phyloP scores from a whole-genome alignment of 2,329 filamentous ascomycete species.

The Arachnomyces sp. region DNA sequence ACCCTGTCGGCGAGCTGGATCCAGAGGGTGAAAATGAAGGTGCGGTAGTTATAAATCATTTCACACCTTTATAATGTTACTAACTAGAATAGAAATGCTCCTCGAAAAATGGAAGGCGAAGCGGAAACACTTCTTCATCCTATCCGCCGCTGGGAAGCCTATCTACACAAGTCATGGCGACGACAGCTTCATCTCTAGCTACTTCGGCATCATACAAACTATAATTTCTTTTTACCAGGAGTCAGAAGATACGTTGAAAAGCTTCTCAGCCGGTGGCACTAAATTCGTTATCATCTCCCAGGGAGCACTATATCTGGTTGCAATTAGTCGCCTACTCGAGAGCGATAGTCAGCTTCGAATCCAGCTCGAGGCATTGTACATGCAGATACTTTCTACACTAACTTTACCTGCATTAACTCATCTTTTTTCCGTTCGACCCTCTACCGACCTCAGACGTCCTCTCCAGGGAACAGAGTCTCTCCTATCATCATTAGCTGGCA shows the following conservation, averaged over 20 bases:
- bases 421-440: slow-evolving; percentile 82
- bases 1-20: slow-evolving; percentile 54
- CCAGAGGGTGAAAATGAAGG: slow-evolving; percentile 50
- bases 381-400: slow-evolving; percentile 93
- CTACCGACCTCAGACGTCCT: slow-evolving; percentile 84
- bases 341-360: slow-evolving; percentile 78
- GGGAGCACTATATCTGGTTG: slow-evolving; percentile 84
- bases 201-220: slow-evolving; percentile 91
- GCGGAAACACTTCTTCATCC: slow-evolving; percentile 91
- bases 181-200: slow-evolving; percentile 78
- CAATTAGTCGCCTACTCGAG: slow-evolving; percentile 85
- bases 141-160: slow-evolving; percentile 92
- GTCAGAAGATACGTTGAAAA: slow-evolving; percentile 64
- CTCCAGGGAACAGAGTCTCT: slow-evolving; percentile 86
- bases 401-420: slow-evolving; percentile 79
- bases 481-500: slow-evolving; percentile 85
- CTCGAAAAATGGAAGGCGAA: slow-evolving; percentile 78
- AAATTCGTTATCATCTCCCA: slow-evolving; percentile 79
- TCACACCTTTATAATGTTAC: slow-evolving; percentile 5
- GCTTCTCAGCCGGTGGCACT: slow-evolving; percentile 78
- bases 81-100: background rate
- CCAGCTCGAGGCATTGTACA: slow-evolving; percentile 90
- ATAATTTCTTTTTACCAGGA: slow-evolving; percentile 95
- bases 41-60: slow-evolving; percentile 16
- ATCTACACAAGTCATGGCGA: slow-evolving; percentile 96